Evolutionary conservation across 495 filamentous ascomycete species (phyloP).

Genomic region (Penicillium coffeae): DNA sequence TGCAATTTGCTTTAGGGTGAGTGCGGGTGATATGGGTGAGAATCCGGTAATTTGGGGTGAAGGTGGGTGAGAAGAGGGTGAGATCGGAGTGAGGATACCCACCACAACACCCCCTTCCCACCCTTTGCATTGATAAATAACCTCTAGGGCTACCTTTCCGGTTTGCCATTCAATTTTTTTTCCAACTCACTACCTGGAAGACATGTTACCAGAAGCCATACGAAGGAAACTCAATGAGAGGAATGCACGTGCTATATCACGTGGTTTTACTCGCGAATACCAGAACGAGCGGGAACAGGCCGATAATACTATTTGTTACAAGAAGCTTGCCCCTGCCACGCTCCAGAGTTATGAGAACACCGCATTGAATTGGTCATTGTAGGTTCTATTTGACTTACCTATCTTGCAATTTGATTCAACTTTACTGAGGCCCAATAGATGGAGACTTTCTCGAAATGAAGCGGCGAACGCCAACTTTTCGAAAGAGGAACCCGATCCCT

Average conservation of each 20-base stretch:
- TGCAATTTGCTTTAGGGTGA: constrained; percentile 2
- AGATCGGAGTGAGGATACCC: not conserved
- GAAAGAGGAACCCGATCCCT: constrained; percentile 7
- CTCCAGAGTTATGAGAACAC: constrained; percentile 15
- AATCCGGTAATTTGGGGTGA: constrained; percentile 2
- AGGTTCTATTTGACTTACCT: constrained; percentile 1
- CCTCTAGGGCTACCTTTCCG: not conserved
- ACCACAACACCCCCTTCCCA: too few relatives aligned
- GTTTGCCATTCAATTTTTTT: not conserved
- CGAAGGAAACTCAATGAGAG: constrained; percentile 10
- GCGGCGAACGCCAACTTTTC: constrained; percentile 1
- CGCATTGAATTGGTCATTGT: constrained; percentile 11
- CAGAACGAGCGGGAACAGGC: constrained; percentile 12
- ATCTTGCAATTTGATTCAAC: too few relatives aligned
- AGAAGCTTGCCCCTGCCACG: constrained; percentile 16
- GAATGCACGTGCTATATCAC: constrained; percentile 14
- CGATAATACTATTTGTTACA: constrained; percentile 12
- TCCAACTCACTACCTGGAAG: not conserved
- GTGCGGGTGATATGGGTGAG: constrained; percentile 9
- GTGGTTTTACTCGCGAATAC: constrained; percentile 19
- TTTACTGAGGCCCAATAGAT: too few relatives aligned
- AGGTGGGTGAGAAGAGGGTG: constrained; percentile 9
- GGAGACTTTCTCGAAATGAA: constrained; percentile 12
- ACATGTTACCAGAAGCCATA: constrained; percentile 4
- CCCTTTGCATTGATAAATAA: not conserved